Base-by-base conservation (phyloP, 1,139 yeast genomes). In the Debaryomycetaceae sp. region DNA sequence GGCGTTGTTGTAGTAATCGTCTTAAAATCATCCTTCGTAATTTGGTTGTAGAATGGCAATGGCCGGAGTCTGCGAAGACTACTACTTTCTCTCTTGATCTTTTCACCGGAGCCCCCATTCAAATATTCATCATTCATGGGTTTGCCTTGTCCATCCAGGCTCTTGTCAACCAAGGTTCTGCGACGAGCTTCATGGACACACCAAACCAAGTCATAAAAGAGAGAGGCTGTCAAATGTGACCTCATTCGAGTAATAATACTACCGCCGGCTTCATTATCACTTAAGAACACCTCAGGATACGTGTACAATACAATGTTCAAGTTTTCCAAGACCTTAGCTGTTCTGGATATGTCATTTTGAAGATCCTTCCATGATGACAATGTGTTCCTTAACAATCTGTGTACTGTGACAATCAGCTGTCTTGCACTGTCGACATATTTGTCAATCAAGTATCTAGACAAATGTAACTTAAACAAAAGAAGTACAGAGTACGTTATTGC, bases 161-260 rank as follows among this genome's bases (percentile, higher is more conserved):
- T 65, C 43, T 78, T 78, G 44, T 72, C 80, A 24, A 76, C 70
- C 42, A 80, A 62, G 14, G 84, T 81, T 48, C 96, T 71, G 59
- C 97, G 75, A 61, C 96, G 75, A 0, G 97, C 97, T 60, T 91
- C 97, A 63, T 91, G 97, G 41, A 91, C 87, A 60, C 96, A 87
- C 93, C 96, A 90, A 17, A 91, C 93, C 46, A 91, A 75, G 64
- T 91, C 98, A 61, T 91, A 91, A 58, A 91, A 91, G 45, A 91
- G 67, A 0, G 97, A 89, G 0, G 95, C 96, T 0, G 97, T 87
- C 55, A 91, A 72, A 65, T 91, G 98, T 0, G 96, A 87, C 56
- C 97, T 76, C 95, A 90, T 91, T 46, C 95, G 75, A 1, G 88
- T 80, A 41, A 91, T 87, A 31, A 91, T 87, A 14, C 95, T 90